Percentiles rank a stretch among this genome's conserved stretches.
These are phyloP conservation scores for Colletotrichum liaoningense DNA, from an alignment of 2,329 filamentous ascomycete species.

Conservation along the genomic window DNA sequence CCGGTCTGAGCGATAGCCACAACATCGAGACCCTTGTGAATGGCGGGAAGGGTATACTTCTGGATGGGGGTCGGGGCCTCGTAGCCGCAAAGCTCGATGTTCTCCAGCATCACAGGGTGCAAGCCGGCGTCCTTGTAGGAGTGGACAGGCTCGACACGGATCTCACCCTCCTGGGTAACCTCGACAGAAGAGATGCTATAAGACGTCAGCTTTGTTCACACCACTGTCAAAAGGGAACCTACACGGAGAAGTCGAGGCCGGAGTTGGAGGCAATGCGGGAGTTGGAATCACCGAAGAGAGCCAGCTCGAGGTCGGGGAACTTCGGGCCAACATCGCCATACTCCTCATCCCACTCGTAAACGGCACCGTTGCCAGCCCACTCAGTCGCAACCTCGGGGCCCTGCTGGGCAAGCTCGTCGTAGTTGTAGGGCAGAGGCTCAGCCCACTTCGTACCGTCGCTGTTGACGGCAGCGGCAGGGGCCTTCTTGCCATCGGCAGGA, in stretches of 20 bases:
- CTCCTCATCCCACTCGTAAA: slow-evolving; percentile 89
- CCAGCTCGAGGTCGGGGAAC: slow-evolving; percentile 75
- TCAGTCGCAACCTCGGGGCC: slow-evolving; percentile 35
- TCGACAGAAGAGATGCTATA: slow-evolving; percentile 65
- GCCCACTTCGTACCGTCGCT: slow-evolving; percentile 55
- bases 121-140: slow-evolving; percentile 81
- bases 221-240: slow-evolving; percentile 44
- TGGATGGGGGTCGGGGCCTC: slow-evolving; percentile 85
- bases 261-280: slow-evolving; percentile 55
- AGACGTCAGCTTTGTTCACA: slow-evolving; percentile 40
- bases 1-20: slow-evolving; percentile 94
- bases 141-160: slow-evolving; percentile 62
- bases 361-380: slow-evolving; percentile 67
- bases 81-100: slow-evolving; percentile 81
- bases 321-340: slow-evolving; percentile 86
- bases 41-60: slow-evolving; percentile 83
- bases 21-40: slow-evolving; percentile 81
- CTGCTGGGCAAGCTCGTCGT: slow-evolving; percentile 48
- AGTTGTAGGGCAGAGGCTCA: slow-evolving; percentile 59
- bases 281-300: slow-evolving; percentile 75
- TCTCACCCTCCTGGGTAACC: slow-evolving; percentile 67
- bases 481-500: slow-evolving; percentile 41
- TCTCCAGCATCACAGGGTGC: slow-evolving; percentile 85
- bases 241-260: slow-evolving; percentile 75
- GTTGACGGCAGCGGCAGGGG: slow-evolving; percentile 35